Evolutionary conservation across 495 filamentous ascomycete species (phyloP).

Genomic region (Extremus antarcticus): DNA sequence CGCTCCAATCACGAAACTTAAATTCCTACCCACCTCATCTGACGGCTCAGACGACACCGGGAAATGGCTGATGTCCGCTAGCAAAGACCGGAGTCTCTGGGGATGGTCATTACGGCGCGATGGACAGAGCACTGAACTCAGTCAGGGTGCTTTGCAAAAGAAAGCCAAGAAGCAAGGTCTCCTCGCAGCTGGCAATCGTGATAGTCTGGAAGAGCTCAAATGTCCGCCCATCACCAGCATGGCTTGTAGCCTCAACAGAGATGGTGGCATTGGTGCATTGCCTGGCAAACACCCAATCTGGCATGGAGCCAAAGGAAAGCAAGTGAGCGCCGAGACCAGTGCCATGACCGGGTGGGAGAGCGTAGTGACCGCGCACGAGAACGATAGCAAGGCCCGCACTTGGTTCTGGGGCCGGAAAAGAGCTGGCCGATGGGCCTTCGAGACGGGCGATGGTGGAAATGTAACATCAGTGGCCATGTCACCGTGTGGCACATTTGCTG

Average conservation of each 20-base stretch:
- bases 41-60: conserved; percentile 78
- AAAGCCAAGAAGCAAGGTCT: conserved; percentile 76
- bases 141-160: conserved; percentile 70
- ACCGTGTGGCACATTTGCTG: conserved; percentile 82
- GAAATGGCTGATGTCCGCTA: conserved; percentile 90
- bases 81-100: conserved; percentile 82
- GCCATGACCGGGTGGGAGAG: conserved; percentile 89
- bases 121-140: conserved; percentile 85
- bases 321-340: conserved; percentile 43
- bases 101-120: conserved; percentile 90
- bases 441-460: conserved; percentile 69
- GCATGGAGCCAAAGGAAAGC: conserved; percentile 55
- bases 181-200: conserved; percentile 43
- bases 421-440: conserved; percentile 85
- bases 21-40: conserved; percentile 73
- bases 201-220: conserved; percentile 62
- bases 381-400: conserved; percentile 73
- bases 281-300: conserved; percentile 60
- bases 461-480: conserved; percentile 76
- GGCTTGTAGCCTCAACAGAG: conserved; percentile 80
- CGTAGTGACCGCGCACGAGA: conserved; percentile 83
- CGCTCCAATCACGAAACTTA: conserved; percentile 64
- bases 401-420: conserved; percentile 97
- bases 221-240: conserved; percentile 83
- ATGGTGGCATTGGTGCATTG: conserved; percentile 77